Evolutionary conservation across 495 filamentous ascomycete species (phyloP).

Genomic region (Aspergillus hancockii): DNA sequence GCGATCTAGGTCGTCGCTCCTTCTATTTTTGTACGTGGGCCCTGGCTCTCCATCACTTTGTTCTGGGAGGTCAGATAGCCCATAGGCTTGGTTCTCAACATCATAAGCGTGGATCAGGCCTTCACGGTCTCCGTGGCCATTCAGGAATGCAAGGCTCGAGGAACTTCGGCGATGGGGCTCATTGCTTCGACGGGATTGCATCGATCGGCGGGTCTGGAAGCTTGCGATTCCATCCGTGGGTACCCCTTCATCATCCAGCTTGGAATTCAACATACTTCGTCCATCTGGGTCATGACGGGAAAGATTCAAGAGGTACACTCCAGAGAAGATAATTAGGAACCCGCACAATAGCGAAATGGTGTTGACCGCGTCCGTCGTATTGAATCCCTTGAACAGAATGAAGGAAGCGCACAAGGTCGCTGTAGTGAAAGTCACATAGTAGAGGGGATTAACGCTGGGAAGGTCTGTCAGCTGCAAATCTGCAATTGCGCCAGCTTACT

Average conservation of each 20-base stretch:
- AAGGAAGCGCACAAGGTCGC: constrained; percentile 93
- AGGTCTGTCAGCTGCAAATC: constrained; percentile 27
- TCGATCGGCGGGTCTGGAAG: constrained; percentile 82
- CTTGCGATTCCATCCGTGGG: constrained; percentile 91
- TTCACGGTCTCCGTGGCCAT: constrained; percentile 62
- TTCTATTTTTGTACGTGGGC: constrained; percentile 38
- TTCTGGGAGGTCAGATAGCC: constrained; percentile 68
- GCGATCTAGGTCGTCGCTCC: constrained; percentile 28
- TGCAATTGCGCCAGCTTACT: constrained; percentile 27
- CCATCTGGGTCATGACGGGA: constrained; percentile 89
- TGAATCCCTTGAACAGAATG: constrained; percentile 97
- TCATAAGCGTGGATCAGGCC: constrained; percentile 84
- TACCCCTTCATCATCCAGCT: constrained; percentile 67
- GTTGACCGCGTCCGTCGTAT: constrained; percentile 90
- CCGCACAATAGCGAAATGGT: constrained; percentile 91
- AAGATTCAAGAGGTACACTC: constrained; percentile 95
- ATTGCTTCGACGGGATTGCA: constrained; percentile 80
- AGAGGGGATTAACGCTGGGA: constrained; percentile 91
- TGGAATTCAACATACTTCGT: constrained; percentile 61
- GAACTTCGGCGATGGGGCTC: constrained; percentile 55
- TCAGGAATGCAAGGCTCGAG: constrained; percentile 57
- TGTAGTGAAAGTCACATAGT: constrained; percentile 99
- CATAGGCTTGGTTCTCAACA: constrained; percentile 67
- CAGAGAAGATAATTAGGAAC: constrained; percentile 95
- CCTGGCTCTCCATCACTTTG: constrained; percentile 63